A percentile compares a stretch with the other conserved stretches of the same genome.
phyloP scores from a whole-genome alignment of 805 yeast species.

The Metschnikowia kunwiensis region DNA sequence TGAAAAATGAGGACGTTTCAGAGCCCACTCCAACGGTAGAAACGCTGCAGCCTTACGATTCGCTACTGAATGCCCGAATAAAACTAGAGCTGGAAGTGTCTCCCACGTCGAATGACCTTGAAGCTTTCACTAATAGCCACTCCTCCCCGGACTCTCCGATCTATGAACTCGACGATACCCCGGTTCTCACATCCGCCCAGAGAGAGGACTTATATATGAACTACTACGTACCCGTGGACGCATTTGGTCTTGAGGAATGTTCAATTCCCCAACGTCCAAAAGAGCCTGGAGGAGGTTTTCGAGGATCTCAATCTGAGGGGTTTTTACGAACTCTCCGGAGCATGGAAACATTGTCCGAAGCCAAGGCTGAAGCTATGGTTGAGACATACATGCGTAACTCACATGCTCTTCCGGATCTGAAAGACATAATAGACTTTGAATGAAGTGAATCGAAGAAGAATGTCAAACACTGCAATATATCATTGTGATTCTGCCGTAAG shows the following conservation, averaged over 20 bases:
- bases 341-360: slow-evolving; percentile 1
- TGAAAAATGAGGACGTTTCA: not conserved
- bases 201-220: slow-evolving; percentile 40
- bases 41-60: too few species aligned
- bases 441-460: not conserved
- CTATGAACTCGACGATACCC: not conserved
- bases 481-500: too few species aligned
- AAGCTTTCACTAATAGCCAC: not conserved
- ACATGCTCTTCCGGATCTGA: not conserved
- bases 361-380: slow-evolving; percentile 1
- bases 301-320: not conserved
- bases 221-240: slow-evolving; percentile 28
- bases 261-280: slow-evolving; percentile 1
- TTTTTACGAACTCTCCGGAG: not conserved
- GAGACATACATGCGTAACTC: slow-evolving; percentile 1
- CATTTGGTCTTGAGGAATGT: slow-evolving; percentile 5
- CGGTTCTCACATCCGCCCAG: slow-evolving; percentile 34
- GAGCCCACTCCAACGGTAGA: not conserved
- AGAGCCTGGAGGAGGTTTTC: not conserved
- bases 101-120: not conserved
- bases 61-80: too few species aligned
- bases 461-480: not conserved
- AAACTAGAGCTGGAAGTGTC: not conserved
- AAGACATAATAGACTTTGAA: slow-evolving; percentile 4
- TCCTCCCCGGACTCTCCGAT: not conserved